Evolutionary conservation across 306 rosid genomes (phyloP).

Genomic region (Rubus idaeus): DNA sequence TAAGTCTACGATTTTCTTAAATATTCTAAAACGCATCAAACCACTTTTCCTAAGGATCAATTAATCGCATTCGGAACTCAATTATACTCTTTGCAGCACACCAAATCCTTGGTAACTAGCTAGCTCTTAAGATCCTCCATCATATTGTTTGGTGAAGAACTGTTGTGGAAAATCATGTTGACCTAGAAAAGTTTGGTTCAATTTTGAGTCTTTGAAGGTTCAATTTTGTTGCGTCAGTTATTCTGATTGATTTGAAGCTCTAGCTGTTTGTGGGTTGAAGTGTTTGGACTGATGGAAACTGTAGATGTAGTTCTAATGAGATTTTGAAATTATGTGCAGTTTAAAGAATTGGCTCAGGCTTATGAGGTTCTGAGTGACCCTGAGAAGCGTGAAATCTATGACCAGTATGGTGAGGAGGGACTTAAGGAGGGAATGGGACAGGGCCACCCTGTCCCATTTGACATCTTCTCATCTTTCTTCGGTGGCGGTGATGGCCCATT

Average conservation of each 20-base stretch:
- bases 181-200: too few species aligned
- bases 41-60: too few species aligned
- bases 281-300: neutral
- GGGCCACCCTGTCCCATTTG: constrained; percentile 75
- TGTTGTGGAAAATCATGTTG: neutral
- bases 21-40: too few species aligned
- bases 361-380: constrained; percentile 84
- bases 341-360: constrained; percentile 86
- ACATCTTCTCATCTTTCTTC: constrained; percentile 70
- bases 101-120: too few species aligned
- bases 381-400: constrained; percentile 84
- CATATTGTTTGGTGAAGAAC: neutral
- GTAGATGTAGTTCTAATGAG: neutral
- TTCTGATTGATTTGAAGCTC: neutral
- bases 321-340: constrained; percentile 35
- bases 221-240: too few species aligned
- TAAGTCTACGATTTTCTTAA: too few species aligned
- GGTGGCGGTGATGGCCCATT: constrained; percentile 73
- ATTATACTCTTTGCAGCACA: too few species aligned
- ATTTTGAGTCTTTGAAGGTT: neutral
- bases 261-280: neutral
- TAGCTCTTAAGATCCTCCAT: too few species aligned
- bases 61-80: too few species aligned
- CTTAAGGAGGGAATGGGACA: constrained; percentile 85
- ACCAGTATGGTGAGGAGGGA: constrained; percentile 89